Evolutionary conservation across 2,329 filamentous ascomycete species (phyloP).

Genomic region (Colletotrichum lupini): DNA sequence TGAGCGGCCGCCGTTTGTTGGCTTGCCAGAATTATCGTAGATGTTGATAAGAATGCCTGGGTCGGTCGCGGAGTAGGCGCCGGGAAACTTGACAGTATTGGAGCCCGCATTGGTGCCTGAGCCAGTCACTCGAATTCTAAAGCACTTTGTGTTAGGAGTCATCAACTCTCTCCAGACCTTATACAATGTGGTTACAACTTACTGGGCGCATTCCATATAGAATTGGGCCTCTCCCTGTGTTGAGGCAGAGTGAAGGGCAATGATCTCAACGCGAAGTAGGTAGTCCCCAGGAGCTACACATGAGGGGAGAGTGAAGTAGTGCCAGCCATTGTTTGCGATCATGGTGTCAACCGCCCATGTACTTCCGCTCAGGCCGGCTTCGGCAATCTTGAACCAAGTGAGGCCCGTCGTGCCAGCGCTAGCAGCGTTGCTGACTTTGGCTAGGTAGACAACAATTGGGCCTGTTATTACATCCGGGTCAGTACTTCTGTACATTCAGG

Average conservation of each 20-base stretch:
- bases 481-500: neutral
- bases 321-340: constrained; percentile 43
- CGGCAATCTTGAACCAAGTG: constrained; percentile 64
- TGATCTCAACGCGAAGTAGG: constrained; percentile 53
- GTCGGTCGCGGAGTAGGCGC: constrained; percentile 40
- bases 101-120: constrained; percentile 33
- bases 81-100: constrained; percentile 42
- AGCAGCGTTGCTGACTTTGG: constrained; percentile 59
- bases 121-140: constrained; percentile 40
- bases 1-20: constrained; percentile 41
- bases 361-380: constrained; percentile 47
- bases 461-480: constrained; percentile 41
- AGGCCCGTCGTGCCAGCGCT: constrained; percentile 49
- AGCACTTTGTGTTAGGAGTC: neutral
- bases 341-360: constrained; percentile 45
- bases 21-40: constrained; percentile 42
- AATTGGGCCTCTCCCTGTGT: constrained; percentile 39
- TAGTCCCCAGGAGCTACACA: constrained; percentile 54
- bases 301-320: constrained; percentile 50
- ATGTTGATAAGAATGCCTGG: constrained; percentile 45
- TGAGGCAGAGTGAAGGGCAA: constrained; percentile 53
- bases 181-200: neutral
- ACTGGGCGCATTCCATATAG: constrained; percentile 41
- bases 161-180: too few relatives aligned
- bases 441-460: constrained; percentile 60